phyloP scores from a whole-genome alignment of 2,329 filamentous ascomycete genomes.

The Aspergillus awamori region DNA sequence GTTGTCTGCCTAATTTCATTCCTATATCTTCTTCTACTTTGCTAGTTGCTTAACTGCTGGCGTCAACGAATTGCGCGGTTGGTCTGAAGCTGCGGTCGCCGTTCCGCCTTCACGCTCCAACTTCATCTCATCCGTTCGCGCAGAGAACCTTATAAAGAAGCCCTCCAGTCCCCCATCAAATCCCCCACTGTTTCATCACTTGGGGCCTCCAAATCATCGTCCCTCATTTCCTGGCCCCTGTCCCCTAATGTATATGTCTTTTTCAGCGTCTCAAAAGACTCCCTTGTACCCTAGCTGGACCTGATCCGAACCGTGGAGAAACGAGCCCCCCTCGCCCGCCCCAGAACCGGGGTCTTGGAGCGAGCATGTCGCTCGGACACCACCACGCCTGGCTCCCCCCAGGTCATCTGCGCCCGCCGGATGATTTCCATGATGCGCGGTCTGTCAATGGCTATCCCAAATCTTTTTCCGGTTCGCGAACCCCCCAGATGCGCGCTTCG shows the following conservation, averaged over 20 bases:
- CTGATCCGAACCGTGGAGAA: conserved; percentile 49
- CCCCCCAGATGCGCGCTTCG: conserved; percentile 48
- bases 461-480: conserved; percentile 47
- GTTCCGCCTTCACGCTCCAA: conserved; percentile 37
- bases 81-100: conserved; percentile 36
- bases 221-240: conserved; percentile 24
- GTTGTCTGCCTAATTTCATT: not conserved
- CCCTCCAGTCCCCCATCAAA: conserved; percentile 44
- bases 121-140: conserved; percentile 45
- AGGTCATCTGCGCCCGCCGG: conserved; percentile 60
- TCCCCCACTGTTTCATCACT: conserved; percentile 37
- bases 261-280: conserved; percentile 31
- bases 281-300: conserved; percentile 34
- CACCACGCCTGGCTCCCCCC: conserved; percentile 69
- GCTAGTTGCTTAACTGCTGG: not conserved
- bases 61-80: conserved; percentile 34
- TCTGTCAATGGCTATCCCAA: conserved; percentile 48
- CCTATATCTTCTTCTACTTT: not conserved
- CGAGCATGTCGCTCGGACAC: conserved; percentile 68
- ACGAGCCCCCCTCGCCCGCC: conserved; percentile 47
- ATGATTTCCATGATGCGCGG: conserved; percentile 57
- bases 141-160: conserved; percentile 45
- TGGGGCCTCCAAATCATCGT: conserved; percentile 34
- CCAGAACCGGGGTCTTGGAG: conserved; percentile 50
- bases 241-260: conserved; percentile 35